Conservation (phyloP, 2,329 filamentous ascomycete genomes). For the Phyllachora maydis region DNA sequence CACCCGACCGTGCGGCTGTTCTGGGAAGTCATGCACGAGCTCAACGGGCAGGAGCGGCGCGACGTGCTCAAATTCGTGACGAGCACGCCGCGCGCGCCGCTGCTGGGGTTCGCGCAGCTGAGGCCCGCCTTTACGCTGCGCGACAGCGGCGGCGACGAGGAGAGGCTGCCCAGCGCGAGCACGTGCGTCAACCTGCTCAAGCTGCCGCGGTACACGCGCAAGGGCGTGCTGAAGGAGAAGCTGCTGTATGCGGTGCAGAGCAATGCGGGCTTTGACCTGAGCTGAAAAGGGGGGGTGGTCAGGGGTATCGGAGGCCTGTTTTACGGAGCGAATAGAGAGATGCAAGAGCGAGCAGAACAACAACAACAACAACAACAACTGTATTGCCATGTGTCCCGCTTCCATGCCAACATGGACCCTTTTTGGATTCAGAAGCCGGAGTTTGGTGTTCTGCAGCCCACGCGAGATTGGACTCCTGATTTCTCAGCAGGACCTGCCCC, state of each 20-base stretch:
- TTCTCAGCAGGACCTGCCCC: too few species aligned
- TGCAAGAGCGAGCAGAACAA: too few species aligned
- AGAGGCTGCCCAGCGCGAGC: conserved; percentile 73
- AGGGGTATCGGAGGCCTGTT: too few species aligned
- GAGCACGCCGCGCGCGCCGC: conserved; percentile 71
- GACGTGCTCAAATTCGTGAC: conserved; percentile 93
- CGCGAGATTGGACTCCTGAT: too few species aligned
- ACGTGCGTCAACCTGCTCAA: conserved; percentile 94
- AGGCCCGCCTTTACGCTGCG: conserved; percentile 77
- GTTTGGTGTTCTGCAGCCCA: too few species aligned
- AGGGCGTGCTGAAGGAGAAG: conserved; percentile 50
- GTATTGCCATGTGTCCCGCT: too few species aligned
- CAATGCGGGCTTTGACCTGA: conserved; percentile 81
- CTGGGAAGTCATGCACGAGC: conserved; percentile 68
- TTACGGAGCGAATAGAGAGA: too few species aligned
- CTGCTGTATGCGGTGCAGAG: conserved; percentile 77
- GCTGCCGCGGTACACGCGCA: conserved; percentile 58
- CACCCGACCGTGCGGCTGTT: conserved; percentile 75
- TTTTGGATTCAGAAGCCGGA: too few species aligned
- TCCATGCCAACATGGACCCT: too few species aligned
- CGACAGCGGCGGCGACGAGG: conserved; percentile 58
- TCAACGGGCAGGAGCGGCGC: conserved; percentile 58
- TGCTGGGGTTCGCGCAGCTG: conserved; percentile 74
- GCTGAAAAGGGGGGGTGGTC: too few species aligned
- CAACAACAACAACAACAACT: too few species aligned